Conservation (phyloP, 768 basidiomycete genomes). For the Leccinum broughii region DNA sequence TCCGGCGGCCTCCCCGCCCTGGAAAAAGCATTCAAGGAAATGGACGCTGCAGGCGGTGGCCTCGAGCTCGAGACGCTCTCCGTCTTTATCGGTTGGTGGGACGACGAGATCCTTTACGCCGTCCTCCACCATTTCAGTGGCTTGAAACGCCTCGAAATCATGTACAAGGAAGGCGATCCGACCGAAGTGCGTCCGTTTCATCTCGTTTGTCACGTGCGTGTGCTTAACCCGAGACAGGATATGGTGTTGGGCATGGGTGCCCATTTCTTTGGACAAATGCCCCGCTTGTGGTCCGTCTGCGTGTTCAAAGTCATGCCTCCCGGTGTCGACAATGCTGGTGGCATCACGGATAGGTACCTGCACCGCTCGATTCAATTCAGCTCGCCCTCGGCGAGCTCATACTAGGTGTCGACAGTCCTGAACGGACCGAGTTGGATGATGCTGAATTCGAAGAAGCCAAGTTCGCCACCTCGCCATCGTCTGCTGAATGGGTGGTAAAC, state of each 20-base stretch:
- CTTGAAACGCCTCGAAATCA: conserved; percentile 41
- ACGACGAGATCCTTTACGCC: conserved; percentile 47
- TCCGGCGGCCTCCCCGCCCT: conserved; percentile 21
- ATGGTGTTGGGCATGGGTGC: conserved; percentile 45
- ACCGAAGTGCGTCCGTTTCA: conserved; percentile 39
- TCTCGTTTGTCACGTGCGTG: neutral
- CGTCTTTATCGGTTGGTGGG: conserved; percentile 43
- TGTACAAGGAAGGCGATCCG: conserved; percentile 39
- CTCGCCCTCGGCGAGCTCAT: conserved; percentile 14
- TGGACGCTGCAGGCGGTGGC: conserved; percentile 20
- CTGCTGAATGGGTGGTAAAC: neutral
- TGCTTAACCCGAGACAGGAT: conserved; percentile 26
- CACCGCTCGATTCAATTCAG: conserved; percentile 10
- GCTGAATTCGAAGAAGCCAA: conserved; percentile 24
- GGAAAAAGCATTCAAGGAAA: conserved; percentile 29
- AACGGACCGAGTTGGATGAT: conserved; percentile 23
- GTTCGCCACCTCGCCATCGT: neutral
- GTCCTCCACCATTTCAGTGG: conserved; percentile 38
- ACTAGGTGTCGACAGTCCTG: conserved; percentile 5
- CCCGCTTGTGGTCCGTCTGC: conserved; percentile 39
- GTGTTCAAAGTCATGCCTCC: conserved; percentile 34
- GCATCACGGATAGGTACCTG: conserved; percentile 11
- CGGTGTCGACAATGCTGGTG: conserved; percentile 9
- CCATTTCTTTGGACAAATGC: conserved; percentile 40
- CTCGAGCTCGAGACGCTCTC: conserved; percentile 31